A percentile compares a stretch with the other conserved stretches of the same genome.
Evolutionary conservation across 495 filamentous ascomycete species (phyloP).

Genomic region (Talaromyces thailandensis): DNA sequence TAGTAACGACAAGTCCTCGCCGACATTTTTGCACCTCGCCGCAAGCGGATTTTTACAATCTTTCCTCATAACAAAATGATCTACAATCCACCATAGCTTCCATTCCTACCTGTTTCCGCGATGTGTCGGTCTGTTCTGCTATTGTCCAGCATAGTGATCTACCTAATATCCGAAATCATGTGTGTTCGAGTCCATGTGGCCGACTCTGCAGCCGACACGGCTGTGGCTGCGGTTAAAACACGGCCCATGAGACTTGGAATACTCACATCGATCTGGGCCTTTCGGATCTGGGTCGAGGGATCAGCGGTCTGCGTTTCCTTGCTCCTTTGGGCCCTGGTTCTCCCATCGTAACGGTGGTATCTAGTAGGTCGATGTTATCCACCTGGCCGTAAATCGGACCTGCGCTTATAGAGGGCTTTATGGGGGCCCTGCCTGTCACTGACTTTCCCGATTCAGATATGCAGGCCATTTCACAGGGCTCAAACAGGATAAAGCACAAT

Average conservation of each 20-base stretch:
- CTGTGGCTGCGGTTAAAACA: not conserved
- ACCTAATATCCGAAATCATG: not conserved
- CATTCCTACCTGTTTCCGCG: not conserved
- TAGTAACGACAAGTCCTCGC: not conserved
- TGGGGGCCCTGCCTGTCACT: not conserved
- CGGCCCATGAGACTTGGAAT: not conserved
- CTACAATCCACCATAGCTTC: not conserved
- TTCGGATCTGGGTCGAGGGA: not conserved
- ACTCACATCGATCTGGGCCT: not conserved
- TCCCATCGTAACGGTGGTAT: slow-evolving; percentile 4
- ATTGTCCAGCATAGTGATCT: not conserved
- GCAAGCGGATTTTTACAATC: not conserved
- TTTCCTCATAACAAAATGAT: not conserved
- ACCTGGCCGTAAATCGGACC: slow-evolving; percentile 2
- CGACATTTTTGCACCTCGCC: not conserved
- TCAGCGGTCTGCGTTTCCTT: not conserved
- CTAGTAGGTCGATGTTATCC: not conserved
- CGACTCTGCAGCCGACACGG: not conserved
- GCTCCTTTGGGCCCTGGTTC: not conserved
- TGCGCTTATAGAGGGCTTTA: not conserved
- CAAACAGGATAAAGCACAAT: slow-evolving; percentile 1
- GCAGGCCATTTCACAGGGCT: not conserved
- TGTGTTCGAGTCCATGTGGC: not conserved
- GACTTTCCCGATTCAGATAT: not conserved
- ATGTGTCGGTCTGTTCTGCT: not conserved